Base-by-base conservation (phyloP, 495 filamentous ascomycete species). In the Wilcoxina mikolae region DNA sequence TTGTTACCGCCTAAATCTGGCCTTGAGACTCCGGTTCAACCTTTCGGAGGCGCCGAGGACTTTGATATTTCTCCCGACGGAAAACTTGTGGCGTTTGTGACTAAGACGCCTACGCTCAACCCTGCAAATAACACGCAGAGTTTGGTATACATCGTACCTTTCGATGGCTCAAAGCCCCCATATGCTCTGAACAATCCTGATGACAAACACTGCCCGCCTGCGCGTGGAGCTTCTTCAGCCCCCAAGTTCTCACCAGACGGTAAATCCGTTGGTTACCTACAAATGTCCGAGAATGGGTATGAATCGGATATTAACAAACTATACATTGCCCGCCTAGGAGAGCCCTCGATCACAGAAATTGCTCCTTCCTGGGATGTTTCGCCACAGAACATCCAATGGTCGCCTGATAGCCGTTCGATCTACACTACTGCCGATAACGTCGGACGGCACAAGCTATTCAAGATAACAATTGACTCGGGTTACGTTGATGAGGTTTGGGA, bases 231-330 rank as follows among this genome's bases (percentile, higher is more conserved):
- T 51, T 78, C 81, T 61, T 74, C 80, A 0, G 77, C 72, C 7
- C 88, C 89, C 1, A 76, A 79, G 9, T 83, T 94, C 56, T 84
- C 83, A 1, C 78, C 82, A 11, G 76, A 80, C 61, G 86, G 84
- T 1, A 74, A 71, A 51, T 74, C 74, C 42, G 76, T 87, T 11
- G 87, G 80, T 9, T 87, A 93, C 55, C 77, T 87, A 45, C 75
- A 81, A 26, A 87, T 87, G 83, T 72, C 74, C n/a, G 69, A 78
- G 58, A 79, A 84, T 60, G 86, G 87, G 18, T 94, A 96, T 62
- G 89, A 95, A 69, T 82, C 81, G 9, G 90, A 95, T 70, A 86
- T 84, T 66, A 83, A 87, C 48, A 74, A 84, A 1, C 73, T 94
- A 2, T 67, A 95, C 49, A 45, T 41, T 25, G 35, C 46, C 1